phyloP scores from a whole-genome alignment of 495 filamentous ascomycete species.

The Daldinia bambusicola region DNA sequence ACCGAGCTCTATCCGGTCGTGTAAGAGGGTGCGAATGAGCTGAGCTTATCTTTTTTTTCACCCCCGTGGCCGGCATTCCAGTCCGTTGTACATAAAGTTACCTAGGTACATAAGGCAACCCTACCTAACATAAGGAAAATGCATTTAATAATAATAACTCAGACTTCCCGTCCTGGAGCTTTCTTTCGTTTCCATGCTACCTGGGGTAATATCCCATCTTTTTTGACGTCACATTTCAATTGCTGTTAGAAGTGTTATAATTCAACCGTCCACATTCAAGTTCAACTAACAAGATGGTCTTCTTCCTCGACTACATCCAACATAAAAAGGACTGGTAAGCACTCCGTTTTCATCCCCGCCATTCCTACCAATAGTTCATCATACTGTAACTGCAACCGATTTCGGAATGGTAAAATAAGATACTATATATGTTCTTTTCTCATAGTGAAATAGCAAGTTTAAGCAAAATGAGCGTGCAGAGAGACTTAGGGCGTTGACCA shows the following conservation, averaged over 20 bases:
- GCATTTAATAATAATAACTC: conserved; percentile 26
- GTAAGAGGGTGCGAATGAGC: conserved; percentile 10
- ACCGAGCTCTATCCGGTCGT: conserved; percentile 14
- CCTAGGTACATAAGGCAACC: neutral
- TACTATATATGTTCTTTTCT: conserved; percentile 20
- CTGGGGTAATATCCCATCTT: neutral
- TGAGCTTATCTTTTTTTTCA: conserved; percentile 31
- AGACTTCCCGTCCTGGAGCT: conserved; percentile 3
- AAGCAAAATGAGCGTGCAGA: conserved; percentile 80
- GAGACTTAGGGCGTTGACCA: conserved; percentile 71
- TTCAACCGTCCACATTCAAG: neutral
- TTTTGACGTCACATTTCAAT: conserved; percentile 15
- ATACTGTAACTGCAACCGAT: conserved; percentile 2
- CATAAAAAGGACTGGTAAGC: conserved; percentile 69
- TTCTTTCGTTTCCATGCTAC: conserved; percentile 9
- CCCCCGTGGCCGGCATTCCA: conserved; percentile 30
- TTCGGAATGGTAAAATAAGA: conserved; percentile 1
- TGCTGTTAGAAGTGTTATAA: neutral
- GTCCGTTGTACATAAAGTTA: conserved; percentile 6
- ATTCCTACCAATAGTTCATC: neutral
- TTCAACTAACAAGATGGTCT: conserved; percentile 53
- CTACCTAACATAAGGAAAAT: too few species aligned
- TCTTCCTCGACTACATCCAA: conserved; percentile 67
- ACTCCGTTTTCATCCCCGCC: neutral
- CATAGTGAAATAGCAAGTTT: conserved; percentile 64